Evolutionary conservation across 805 yeast genomes (phyloP), one percentile per base, ranked within the genome.

Genomic region (Brettanomyces bruxellensis): DNA sequence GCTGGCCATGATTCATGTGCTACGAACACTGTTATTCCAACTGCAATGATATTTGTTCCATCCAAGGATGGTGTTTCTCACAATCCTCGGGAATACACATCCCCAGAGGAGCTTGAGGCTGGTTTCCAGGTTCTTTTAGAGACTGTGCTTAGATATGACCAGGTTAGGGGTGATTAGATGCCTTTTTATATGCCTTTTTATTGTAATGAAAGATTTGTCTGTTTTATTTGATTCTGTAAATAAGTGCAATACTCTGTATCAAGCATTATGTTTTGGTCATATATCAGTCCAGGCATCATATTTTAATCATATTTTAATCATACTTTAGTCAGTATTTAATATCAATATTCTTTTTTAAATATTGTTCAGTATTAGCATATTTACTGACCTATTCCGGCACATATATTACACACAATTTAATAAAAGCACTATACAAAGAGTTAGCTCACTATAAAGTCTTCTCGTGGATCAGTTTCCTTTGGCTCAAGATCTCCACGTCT

Each of bases 1-100:
- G 86, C 87, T 3, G 86, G 85, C 12, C 89, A 82, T 52, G 89
- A 82, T 57, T 77, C 84, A 5, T 79, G 86, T 52, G 69, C 74
- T 34, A 76, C 83, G 2, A 68, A 75, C 4, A 55, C 65, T 8
- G 66, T 69, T 38, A 73, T 75, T 39, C 88, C 89, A 34, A 81
- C 88, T 0, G 74, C 85, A 2, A 82, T 82, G 86, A 75, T 82
- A 34, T 82, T 82, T 57, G 77, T 81, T 54, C 87, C 89, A 4
- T 73, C 81, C 23, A 73, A 66, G 51, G 81, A 77, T 54, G 87
- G 87, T 14, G 68, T 81, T 36, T 72, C 80, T 30, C 88, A 82
- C 59, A 79, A 78, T 59, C 82, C 80, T 11, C 75, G 70, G 47
- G 88, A 82, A 54, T 81, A 78, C 57, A 70, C 80, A 18, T 67